Evolutionary conservation across 495 filamentous ascomycete species (phyloP).

Genomic region (Staphylotrichum tortipilum): DNA sequence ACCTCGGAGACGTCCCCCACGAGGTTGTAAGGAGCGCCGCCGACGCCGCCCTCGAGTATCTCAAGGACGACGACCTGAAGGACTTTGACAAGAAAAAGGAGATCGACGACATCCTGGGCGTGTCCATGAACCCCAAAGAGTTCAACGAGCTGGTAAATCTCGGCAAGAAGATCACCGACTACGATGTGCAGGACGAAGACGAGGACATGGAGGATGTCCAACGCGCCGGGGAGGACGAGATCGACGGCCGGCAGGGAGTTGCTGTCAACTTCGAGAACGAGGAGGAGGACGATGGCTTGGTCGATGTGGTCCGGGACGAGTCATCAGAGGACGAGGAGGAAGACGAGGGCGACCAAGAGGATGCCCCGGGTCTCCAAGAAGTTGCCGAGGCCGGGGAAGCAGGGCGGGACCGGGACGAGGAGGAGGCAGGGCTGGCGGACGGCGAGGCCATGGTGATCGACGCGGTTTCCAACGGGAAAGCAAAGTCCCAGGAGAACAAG

Average conservation of each 20-base stretch:
- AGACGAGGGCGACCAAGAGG: slow-evolving; percentile 59
- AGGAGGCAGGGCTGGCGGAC: slow-evolving; percentile 40
- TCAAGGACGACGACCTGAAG: slow-evolving; percentile 94
- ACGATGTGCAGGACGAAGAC: slow-evolving; percentile 93
- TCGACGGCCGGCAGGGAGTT: slow-evolving; percentile 91
- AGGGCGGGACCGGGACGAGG: slow-evolving; percentile 44
- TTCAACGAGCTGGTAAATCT: slow-evolving; percentile 97
- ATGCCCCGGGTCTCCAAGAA: slow-evolving; percentile 48
- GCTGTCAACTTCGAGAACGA: slow-evolving; percentile 94
- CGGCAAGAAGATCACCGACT: slow-evolving; percentile 98
- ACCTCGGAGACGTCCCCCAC: slow-evolving; percentile 87
- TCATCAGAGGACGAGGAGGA: slow-evolving; percentile 68
- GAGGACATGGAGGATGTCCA: slow-evolving; percentile 71
- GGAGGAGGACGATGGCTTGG: slow-evolving; percentile 74
- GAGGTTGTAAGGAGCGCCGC: slow-evolving; percentile 92
- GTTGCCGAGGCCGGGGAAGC: slow-evolving; percentile 45
- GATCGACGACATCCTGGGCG: slow-evolving; percentile 84
- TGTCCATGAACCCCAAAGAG: slow-evolving; percentile 73
- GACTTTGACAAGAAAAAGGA: slow-evolving; percentile 99
- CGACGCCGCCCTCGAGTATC: slow-evolving; percentile 78
- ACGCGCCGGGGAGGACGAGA: slow-evolving; percentile 65
- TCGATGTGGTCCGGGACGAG: slow-evolving; percentile 76
- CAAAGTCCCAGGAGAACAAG: slow-evolving; percentile 46
- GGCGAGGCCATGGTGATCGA: slow-evolving; percentile 78
- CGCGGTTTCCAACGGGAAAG: slow-evolving; percentile 38